A percentile compares a stretch with the other conserved stretches of the same genome.
Evolutionary conservation across 352 stramenopile genomes (phyloP).

Genomic region (Phytophthora meadii): DNA sequence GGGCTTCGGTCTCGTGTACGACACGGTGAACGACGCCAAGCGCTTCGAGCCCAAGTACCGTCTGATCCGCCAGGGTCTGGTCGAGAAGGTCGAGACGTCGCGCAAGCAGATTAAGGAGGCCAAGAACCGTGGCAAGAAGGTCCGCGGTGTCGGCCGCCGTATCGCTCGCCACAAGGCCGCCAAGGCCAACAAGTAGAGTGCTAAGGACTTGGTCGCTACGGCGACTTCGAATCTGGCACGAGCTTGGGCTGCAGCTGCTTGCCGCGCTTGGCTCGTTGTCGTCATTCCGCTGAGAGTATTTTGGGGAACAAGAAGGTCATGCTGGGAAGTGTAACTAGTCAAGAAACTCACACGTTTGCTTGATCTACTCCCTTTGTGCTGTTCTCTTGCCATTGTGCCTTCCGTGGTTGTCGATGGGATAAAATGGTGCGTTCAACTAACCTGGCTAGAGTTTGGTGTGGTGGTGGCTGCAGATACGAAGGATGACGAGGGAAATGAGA

Average conservation of each 20-base stretch:
- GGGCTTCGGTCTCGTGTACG: slow-evolving; percentile 99
- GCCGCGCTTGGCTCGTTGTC: slow-evolving; percentile 38
- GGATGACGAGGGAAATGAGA: not conserved
- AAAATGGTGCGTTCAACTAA: slow-evolving; percentile 3
- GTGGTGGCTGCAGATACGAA: not conserved
- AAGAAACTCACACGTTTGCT: slow-evolving; percentile 60
- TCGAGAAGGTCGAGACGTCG: slow-evolving; percentile 96
- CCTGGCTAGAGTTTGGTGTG: not conserved
- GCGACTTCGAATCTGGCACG: slow-evolving; percentile 35
- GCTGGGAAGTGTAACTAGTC: slow-evolving; percentile 62
- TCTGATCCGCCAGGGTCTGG: slow-evolving; percentile 92
- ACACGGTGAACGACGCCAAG: slow-evolving; percentile 97
- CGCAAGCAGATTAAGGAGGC: slow-evolving; percentile 99
- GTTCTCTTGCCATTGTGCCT: not conserved
- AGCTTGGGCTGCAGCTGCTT: slow-evolving; percentile 23
- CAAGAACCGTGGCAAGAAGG: slow-evolving; percentile 99
- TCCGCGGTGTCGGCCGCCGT: slow-evolving; percentile 96
- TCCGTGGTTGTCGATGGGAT: not conserved
- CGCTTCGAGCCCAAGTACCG: slow-evolving; percentile 99
- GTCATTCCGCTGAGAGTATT: slow-evolving; percentile 51
- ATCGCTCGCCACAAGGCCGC: slow-evolving; percentile 99
- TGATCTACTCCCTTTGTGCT: slow-evolving; percentile 32
- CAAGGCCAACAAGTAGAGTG: slow-evolving; percentile 95
- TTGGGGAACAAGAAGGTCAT: slow-evolving; percentile 59
- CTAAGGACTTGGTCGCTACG: slow-evolving; percentile 39